Evolutionary conservation across 306 rosid species (phyloP).

Genomic region (Abrus precatorius): DNA sequence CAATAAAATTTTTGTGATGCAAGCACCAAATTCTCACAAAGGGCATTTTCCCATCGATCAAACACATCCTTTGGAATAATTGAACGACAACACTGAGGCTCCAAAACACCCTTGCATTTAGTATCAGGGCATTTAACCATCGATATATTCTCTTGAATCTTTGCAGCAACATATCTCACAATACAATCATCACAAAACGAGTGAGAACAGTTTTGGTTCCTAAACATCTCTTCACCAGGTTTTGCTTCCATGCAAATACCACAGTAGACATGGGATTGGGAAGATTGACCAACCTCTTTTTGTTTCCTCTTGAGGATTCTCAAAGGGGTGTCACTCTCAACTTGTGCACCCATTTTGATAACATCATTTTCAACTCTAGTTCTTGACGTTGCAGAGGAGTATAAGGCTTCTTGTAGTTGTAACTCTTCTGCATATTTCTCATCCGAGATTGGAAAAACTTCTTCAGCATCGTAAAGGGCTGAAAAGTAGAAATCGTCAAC

Average conservation of each 20-base stretch:
- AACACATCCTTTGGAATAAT: conserved; percentile 61
- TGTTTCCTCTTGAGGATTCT: conserved; percentile 15
- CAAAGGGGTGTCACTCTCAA: not conserved
- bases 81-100: conserved; percentile 51
- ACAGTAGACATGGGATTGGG: conserved; percentile 48
- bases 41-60: conserved; percentile 68
- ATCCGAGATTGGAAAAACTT: conserved; percentile 68
- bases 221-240: conserved; percentile 53
- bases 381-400: conserved; percentile 51
- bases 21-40: conserved; percentile 59
- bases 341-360: not conserved
- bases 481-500: conserved; percentile 75
- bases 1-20: conserved; percentile 58
- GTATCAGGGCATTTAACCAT: conserved; percentile 66
- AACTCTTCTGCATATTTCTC: conserved; percentile 67
- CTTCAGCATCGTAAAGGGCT: conserved; percentile 56
- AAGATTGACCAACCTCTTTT: conserved; percentile 46
- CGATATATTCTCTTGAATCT: conserved; percentile 58
- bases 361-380: not conserved
- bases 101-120: conserved; percentile 57
- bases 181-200: conserved; percentile 62
- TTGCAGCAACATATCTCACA: conserved; percentile 54
- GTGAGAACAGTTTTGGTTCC: conserved; percentile 58
- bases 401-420: conserved; percentile 67
- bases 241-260: conserved; percentile 68